phyloP scores from a whole-genome alignment of 495 filamentous ascomycete species.

The Aspergillus hancockii region DNA sequence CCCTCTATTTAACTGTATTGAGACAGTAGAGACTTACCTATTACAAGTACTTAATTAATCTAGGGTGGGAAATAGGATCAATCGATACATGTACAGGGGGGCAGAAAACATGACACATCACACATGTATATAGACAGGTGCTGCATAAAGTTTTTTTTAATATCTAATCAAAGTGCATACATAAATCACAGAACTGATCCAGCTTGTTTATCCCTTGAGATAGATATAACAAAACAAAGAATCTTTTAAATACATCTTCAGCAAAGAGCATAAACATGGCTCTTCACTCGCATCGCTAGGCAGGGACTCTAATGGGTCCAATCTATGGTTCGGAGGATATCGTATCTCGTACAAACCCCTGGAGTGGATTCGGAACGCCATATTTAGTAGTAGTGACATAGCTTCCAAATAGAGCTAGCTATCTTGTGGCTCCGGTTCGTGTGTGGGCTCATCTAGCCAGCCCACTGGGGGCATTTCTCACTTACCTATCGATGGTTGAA shows the following conservation, averaged over 20 bases:
- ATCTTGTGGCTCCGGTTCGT: background rate
- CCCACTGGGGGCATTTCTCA: background rate
- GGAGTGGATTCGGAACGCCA: background rate
- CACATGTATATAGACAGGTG: background rate
- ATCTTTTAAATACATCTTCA: no score
- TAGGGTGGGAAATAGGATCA: no score
- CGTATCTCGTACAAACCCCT: background rate
- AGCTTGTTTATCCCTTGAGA: background rate
- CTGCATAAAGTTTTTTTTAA: background rate
- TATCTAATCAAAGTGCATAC: background rate
- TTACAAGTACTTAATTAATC: no score
- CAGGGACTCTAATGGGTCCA: background rate
- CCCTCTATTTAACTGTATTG: no score
- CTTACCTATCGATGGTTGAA: no score
- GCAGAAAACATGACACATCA: no score
- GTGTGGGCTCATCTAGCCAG: background rate
- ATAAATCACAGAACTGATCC: background rate
- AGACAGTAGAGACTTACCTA: no score
- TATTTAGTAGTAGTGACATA: constrained; percentile 1
- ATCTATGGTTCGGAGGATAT: constrained; percentile 5
- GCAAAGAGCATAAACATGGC: no score
- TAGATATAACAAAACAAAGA: background rate
- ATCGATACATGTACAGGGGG: no score
- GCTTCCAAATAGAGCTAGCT: background rate
- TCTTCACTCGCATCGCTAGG: background rate